These are phyloP conservation scores for Rhizopus sp. DNA, from an alignment of 371 early-diverging fungal genomes.

Conservation along the genomic window DNA sequence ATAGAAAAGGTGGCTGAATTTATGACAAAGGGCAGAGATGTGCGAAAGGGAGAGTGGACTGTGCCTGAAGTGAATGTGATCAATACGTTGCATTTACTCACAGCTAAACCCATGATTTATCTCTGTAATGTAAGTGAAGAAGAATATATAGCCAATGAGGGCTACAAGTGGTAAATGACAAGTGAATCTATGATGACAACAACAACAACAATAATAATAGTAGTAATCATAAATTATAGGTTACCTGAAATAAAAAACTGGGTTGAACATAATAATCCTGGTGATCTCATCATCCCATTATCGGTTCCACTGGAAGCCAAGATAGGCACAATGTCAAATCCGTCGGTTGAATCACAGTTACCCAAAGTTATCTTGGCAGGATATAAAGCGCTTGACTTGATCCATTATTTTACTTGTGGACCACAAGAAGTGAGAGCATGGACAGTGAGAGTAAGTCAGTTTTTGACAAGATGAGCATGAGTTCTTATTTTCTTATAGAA, in stretches of 20 bases:
- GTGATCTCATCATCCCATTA: slow-evolving; percentile 88
- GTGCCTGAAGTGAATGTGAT: slow-evolving; percentile 66
- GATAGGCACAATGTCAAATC: slow-evolving; percentile 42
- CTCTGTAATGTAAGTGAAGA: slow-evolving; percentile 83
- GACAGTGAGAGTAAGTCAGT: slow-evolving; percentile 61
- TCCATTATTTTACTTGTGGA: slow-evolving; percentile 93
- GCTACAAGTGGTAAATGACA: slow-evolving; percentile 22
- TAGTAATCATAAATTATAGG: slow-evolving; percentile 6
- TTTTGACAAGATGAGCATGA: neutral
- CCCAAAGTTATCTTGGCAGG: slow-evolving; percentile 85
- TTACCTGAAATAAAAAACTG: slow-evolving; percentile 77
- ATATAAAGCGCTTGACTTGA: slow-evolving; percentile 83
- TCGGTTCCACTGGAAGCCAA: slow-evolving; percentile 79
- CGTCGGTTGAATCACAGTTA: slow-evolving; percentile 53
- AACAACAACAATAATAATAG: slow-evolving; percentile 41
- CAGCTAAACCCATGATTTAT: slow-evolving; percentile 94
- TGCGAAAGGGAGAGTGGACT: slow-evolving; percentile 49
- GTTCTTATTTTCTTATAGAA: slow-evolving; percentile 38
- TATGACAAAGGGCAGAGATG: slow-evolving; percentile 43
- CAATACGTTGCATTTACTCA: slow-evolving; percentile 81
- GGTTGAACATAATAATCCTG: slow-evolving; percentile 85
- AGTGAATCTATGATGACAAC: slow-evolving; percentile 29
- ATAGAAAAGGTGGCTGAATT: slow-evolving; percentile 51
- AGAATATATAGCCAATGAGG: slow-evolving; percentile 75
- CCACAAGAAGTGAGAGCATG: slow-evolving; percentile 85